phyloP scores from a whole-genome alignment of 169 alveolate genomes.

The Eimeria brunetti region DNA sequence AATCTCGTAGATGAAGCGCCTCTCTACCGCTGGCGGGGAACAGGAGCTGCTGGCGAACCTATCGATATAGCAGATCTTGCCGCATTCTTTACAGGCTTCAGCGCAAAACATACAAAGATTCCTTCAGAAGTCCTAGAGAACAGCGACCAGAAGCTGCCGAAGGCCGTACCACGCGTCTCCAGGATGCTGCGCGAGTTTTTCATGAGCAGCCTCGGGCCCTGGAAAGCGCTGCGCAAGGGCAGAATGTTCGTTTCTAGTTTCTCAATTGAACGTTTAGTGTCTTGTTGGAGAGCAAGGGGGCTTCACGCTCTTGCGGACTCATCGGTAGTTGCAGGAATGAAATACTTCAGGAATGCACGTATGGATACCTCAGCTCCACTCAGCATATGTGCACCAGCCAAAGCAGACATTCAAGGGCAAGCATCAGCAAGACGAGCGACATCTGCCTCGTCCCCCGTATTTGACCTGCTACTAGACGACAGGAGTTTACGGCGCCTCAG shows the following conservation, averaged over 20 bases:
- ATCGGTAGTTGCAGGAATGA: not conserved
- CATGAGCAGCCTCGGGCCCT: not conserved
- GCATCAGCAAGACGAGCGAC: not conserved
- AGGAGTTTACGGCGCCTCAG: constrained; percentile 67
- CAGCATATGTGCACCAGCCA: not conserved
- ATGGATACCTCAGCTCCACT: not conserved
- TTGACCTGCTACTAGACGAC: constrained; percentile 64
- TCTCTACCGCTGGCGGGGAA: not conserved
- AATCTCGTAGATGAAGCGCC: not conserved
- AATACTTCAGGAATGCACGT: not conserved
- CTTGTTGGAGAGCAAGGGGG: constrained; percentile 36
- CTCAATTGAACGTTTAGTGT: not conserved
- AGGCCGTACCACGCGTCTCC: not conserved
- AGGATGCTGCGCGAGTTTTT: constrained; percentile 6
- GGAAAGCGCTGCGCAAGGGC: constrained; percentile 45
- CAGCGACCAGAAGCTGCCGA: not conserved
- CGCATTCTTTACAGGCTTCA: constrained; percentile 2
- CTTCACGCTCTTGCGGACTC: not conserved
- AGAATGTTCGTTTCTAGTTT: not conserved
- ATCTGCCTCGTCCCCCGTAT: constrained; percentile 40
- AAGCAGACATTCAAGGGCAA: not conserved
- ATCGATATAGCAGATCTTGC: not conserved
- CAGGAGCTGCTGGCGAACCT: not conserved
- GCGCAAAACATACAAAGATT: not conserved
- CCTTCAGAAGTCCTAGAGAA: not conserved